phyloP scores from a whole-genome alignment of 805 yeast genomes.

The Kluyveromyces aestuarii region DNA sequence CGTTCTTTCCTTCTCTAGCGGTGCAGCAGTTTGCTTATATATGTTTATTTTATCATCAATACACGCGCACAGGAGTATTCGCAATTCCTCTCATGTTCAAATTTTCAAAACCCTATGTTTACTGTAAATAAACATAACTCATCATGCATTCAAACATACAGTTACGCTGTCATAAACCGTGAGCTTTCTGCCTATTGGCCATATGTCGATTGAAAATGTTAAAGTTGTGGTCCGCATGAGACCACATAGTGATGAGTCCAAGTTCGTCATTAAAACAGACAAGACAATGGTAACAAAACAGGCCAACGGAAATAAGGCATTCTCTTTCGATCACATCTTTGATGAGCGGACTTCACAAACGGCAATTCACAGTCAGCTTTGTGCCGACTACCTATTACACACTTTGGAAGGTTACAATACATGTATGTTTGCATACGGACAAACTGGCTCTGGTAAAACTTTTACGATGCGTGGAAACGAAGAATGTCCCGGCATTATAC shows the following conservation, averaged over 20 bases:
- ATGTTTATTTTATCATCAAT: too few species aligned
- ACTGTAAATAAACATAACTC: not conserved
- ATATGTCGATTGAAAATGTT: not conserved
- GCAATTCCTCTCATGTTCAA: not conserved
- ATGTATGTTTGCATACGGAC: constrained; percentile 95
- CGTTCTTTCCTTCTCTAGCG: too few species aligned
- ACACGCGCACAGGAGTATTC: too few species aligned
- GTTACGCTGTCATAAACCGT: too few species aligned
- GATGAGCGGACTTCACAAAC: not conserved
- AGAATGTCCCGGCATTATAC: constrained; percentile 5
- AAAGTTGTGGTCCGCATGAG: not conserved
- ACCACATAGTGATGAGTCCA: not conserved
- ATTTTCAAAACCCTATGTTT: not conserved
- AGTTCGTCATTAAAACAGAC: not conserved
- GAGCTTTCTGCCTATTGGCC: not conserved
- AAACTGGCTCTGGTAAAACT: constrained; percentile 94
- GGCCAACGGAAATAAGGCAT: not conserved
- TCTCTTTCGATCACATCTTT: not conserved
- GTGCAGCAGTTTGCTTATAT: too few species aligned
- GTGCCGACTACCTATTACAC: constrained; percentile 8
- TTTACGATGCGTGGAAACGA: constrained; percentile 66
- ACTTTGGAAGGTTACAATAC: constrained; percentile 82
- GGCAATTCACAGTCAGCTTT: constrained; percentile 3
- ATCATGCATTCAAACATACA: not conserved
- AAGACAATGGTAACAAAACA: not conserved